A percentile compares a stretch with the other conserved stretches of the same genome.
phyloP scores from a whole-genome alignment of 2,329 filamentous ascomycete species.

The Calycina marina region DNA sequence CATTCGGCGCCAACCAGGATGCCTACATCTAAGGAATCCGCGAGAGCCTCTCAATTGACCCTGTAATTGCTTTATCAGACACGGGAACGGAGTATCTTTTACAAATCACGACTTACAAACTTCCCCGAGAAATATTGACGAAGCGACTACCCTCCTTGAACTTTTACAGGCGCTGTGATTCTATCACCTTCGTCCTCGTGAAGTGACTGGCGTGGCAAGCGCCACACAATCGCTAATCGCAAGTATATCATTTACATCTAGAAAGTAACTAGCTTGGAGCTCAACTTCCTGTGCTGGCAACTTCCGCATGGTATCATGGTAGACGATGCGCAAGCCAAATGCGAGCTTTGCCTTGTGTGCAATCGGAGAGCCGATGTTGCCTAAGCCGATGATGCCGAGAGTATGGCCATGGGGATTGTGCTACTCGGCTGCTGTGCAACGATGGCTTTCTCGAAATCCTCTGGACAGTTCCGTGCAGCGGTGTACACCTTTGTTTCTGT shows the following conservation, averaged over 20 bases:
- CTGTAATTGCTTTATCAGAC: too few species aligned
- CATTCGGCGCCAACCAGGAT: slow-evolving; percentile 35
- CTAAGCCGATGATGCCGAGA: slow-evolving; percentile 55
- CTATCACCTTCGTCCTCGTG: slow-evolving; percentile 34
- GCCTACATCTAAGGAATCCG: slow-evolving; percentile 39
- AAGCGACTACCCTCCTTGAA: slow-evolving; percentile 42
- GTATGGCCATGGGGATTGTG: slow-evolving; percentile 46
- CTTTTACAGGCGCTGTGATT: slow-evolving; percentile 29
- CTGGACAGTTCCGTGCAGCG: slow-evolving; percentile 12
- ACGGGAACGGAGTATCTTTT: too few species aligned
- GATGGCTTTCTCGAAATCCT: slow-evolving; percentile 43
- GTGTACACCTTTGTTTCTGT: slow-evolving; percentile 14
- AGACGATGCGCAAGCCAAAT: slow-evolving; percentile 54
- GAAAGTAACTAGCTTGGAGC: slow-evolving; percentile 38
- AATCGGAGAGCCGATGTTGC: slow-evolving; percentile 48
- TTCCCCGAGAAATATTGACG: slow-evolving; percentile 52
- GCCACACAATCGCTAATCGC: slow-evolving; percentile 42
- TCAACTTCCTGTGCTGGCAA: slow-evolving; percentile 16
- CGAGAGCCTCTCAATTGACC: slow-evolving; percentile 49
- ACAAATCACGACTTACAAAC: too few species aligned
- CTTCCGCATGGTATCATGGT: slow-evolving; percentile 42
- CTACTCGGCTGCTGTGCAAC: slow-evolving; percentile 40
- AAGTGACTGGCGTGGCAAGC: slow-evolving; percentile 40
- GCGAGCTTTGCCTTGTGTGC: slow-evolving; percentile 40
- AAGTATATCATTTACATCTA: slow-evolving; percentile 36